Evolutionary conservation across 441 rosid species (phyloP), one percentile per base, ranked within the genome.

Genomic region (Melastoma candidum): DNA sequence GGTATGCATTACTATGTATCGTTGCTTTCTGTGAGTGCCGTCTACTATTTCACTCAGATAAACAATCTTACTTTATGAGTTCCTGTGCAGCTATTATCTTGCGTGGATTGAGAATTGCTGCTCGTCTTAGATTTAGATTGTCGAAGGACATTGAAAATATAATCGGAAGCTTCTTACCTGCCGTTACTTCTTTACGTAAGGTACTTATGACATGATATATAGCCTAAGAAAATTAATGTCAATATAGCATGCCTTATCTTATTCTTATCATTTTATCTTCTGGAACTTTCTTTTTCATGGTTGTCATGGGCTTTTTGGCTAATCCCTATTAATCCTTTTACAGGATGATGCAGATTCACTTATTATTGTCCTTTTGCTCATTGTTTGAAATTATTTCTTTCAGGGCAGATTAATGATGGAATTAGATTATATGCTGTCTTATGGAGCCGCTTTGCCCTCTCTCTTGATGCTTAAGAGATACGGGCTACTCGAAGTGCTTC

Each of bases 61-160:
- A 17, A 39, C n/a, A 39, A 32, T 61, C 64, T 69, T 74, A 47
- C 47, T 55, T 54, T 26, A 17, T 14, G 47, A 12, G 47, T 56
- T 46, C 50, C 58, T 12, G 46, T 65, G 46, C 78, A 93, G 99
- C 95, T 49, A 89, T 96, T 77, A 80, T 93, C 53, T 81, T 93
- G 63, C 81, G 97, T 60, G 97, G 95, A 55, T 63, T 89, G 69
- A 85, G 99, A 68, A 77, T 93, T 66, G 95, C 96, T 3, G 95
- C 94, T 57, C 95, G 99, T 51, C 63, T 89, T 54, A 74, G 85
- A 61, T 73, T 89, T 59, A 74, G 84, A 50, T 55, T 94, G 51
- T 72, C 92, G 53, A 69, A 69, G 78, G 97, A 89, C 47, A 69
- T 74, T 66, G 77, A 77, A 72, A 62, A 55, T 67, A 95, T 97